phyloP scores from a whole-genome alignment of 495 filamentous ascomycete species.

The Bathelium albidoporum region DNA sequence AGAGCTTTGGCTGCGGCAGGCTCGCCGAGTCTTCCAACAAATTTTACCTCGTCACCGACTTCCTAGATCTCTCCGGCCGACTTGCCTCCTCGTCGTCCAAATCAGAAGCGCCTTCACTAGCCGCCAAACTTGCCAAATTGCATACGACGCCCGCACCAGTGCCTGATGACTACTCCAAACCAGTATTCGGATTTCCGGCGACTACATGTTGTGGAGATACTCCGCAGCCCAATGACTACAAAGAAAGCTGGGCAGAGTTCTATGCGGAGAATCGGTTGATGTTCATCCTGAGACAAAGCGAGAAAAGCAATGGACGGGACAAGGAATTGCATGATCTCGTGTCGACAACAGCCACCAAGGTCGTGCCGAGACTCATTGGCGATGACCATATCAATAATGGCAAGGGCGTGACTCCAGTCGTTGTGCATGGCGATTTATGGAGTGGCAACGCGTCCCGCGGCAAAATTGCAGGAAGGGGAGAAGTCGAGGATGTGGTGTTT shows the following conservation, averaged over 20 bases:
- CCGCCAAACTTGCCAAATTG: slow-evolving; percentile 64
- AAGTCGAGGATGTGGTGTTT: slow-evolving; percentile 68
- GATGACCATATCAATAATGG: slow-evolving; percentile 54
- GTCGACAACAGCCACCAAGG: slow-evolving; percentile 46
- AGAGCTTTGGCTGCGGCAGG: slow-evolving; percentile 57
- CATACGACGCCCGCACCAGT: slow-evolving; percentile 66
- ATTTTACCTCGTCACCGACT: slow-evolving; percentile 73
- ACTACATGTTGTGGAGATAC: slow-evolving; percentile 81
- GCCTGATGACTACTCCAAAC: slow-evolving; percentile 46
- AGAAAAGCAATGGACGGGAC: slow-evolving; percentile 55
- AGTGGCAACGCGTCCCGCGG: slow-evolving; percentile 71
- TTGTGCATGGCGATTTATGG: slow-evolving; percentile 89
- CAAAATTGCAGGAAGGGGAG: slow-evolving; percentile 45
- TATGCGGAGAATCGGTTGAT: slow-evolving; percentile 64
- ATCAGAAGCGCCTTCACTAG: slow-evolving; percentile 41
- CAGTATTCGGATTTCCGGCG: slow-evolving; percentile 70
- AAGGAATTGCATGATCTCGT: slow-evolving; percentile 48
- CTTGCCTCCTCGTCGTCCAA: slow-evolving; percentile 10
- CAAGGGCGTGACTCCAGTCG: slow-evolving; percentile 52
- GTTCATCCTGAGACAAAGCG: slow-evolving; percentile 47
- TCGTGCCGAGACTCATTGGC: slow-evolving; percentile 64
- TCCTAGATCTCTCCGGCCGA: slow-evolving; percentile 51
- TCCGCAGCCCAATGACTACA: slow-evolving; percentile 62
- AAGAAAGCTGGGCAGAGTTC: slow-evolving; percentile 67
- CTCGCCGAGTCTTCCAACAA: slow-evolving; percentile 40